Evolutionary conservation across 352 stramenopile genomes (phyloP).

Genomic region (Elongisporangium senticosum): DNA sequence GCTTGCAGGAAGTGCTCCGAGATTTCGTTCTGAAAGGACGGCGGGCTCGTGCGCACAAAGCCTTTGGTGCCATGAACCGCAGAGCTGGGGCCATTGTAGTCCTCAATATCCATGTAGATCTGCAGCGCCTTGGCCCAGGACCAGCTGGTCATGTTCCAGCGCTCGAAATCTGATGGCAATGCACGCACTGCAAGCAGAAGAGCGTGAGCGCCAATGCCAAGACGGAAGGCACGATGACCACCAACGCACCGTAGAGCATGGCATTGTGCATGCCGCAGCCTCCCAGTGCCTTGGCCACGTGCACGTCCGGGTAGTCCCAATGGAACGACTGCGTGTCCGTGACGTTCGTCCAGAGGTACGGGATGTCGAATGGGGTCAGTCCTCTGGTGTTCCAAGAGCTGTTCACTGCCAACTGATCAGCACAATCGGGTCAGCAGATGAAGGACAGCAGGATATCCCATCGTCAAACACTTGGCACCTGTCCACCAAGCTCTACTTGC

Average conservation of each 20-base stretch:
- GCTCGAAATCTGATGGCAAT: conserved; percentile 61
- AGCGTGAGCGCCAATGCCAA: not conserved
- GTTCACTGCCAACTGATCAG: not conserved
- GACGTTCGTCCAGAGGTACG: conserved; percentile 82
- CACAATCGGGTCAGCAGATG: not conserved
- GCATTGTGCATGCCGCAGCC: conserved; percentile 89
- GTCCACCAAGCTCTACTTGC: conserved; percentile 45
- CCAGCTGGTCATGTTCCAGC: conserved; percentile 73
- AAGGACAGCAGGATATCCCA: conserved; percentile 1
- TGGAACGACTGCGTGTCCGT: conserved; percentile 59
- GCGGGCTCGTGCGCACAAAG: conserved; percentile 53
- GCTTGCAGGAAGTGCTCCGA: conserved; percentile 48
- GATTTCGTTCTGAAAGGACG: conserved; percentile 19
- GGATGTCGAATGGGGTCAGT: conserved; percentile 79
- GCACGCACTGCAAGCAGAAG: conserved; percentile 40
- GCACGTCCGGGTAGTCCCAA: conserved; percentile 75
- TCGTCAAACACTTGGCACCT: conserved; percentile 14
- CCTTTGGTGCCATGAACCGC: conserved; percentile 47
- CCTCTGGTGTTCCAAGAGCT: conserved; percentile 22
- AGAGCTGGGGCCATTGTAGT: conserved; percentile 54
- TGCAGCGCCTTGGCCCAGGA: conserved; percentile 65
- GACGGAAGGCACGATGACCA: not conserved
- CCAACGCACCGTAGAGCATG: conserved; percentile 79
- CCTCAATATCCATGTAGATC: conserved; percentile 72
- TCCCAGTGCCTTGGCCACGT: conserved; percentile 80